These are phyloP conservation scores for Lactifluus echinatus DNA, from an alignment of 768 basidiomycete genomes.

Conservation along the genomic window DNA sequence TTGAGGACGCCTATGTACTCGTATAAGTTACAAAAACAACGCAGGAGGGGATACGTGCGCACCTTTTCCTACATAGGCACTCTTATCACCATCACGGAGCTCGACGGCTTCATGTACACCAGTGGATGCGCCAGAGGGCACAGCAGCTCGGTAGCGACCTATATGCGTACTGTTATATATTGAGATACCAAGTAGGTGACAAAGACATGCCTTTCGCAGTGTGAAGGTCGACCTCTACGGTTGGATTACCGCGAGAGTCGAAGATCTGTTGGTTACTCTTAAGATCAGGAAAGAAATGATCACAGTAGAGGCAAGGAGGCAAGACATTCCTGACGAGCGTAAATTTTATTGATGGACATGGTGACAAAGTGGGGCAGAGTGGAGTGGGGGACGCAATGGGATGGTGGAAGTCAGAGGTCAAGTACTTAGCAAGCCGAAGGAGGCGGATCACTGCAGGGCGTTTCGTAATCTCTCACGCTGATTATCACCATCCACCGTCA, in stretches of 20 bases:
- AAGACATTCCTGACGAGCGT: conserved; percentile 76
- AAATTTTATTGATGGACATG: conserved; percentile 90
- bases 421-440: conserved; percentile 17
- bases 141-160: conserved; percentile 91
- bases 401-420: not conserved
- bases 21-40: not conserved
- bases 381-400: not conserved
- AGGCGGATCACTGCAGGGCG: conserved; percentile 17
- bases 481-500: no score
- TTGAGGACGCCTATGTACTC: conserved; percentile 68
- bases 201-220: conserved; percentile 67
- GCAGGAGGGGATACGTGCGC: conserved; percentile 20
- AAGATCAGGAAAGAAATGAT: not conserved
- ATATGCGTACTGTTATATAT: conserved; percentile 20
- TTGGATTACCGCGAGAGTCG: conserved; percentile 97
- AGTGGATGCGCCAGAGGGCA: conserved; percentile 97
- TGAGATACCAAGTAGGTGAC: not conserved
- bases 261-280: conserved; percentile 64
- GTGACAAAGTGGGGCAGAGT: conserved; percentile 26
- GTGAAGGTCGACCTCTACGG: conserved; percentile 87
- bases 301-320: not conserved
- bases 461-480: conserved; percentile 31
- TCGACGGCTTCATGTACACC: conserved; percentile 98
- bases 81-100: conserved; percentile 94
- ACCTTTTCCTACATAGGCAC: conserved; percentile 94